Base-by-base conservation (phyloP, 345 rosid species). In the Eutrema heterophyllum region DNA sequence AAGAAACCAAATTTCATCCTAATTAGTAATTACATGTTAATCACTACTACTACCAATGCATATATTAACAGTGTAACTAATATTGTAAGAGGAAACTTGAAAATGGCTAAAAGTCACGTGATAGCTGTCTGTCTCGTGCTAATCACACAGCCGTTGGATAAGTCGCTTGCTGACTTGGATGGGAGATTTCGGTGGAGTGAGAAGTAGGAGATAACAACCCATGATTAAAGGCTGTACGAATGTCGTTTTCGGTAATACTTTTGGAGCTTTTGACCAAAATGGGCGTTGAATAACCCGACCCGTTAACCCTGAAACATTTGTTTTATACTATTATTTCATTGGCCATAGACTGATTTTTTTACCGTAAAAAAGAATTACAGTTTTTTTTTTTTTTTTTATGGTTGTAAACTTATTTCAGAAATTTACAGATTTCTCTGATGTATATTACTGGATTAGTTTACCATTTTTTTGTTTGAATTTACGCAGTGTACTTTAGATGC, bases 211-310 rank as follows among this genome's bases (percentile, higher is more conserved):
- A 77, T 71, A 33, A 71, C 15, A n/a, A 64, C 63, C 5, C 50
- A 41, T 41, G 48, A 65, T 49, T 77, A 65, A 77, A 71, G 63
- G 63, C 75, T 71, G 80, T 77, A 70, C 80, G 55, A 70, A 71
- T 70, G 76, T 77, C 76, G 76, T 77, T 71, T 70, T 77, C 76
- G 80, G 67, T 56, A 70, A 64, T 77, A 77, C 72, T 70, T 77
- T 71, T 24, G 32, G 36, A 43, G 53, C 73, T 77, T 77, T 77
- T 77, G 77, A 77, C 80, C 77, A 71, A 8, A 65, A 10, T 71
- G 80, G 80, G 80, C 80, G 80, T 77, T 77, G 80, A 77, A 77
- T 71, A 58, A 71, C 72, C 77, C 80, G 80, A 71, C 76, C 76
- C 77, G 76, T 49, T 57, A 9, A 71, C 80, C 76, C 76, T 21